Conservation (phyloP, 306 rosid species). For the Casuarina cunninghamiana region DNA sequence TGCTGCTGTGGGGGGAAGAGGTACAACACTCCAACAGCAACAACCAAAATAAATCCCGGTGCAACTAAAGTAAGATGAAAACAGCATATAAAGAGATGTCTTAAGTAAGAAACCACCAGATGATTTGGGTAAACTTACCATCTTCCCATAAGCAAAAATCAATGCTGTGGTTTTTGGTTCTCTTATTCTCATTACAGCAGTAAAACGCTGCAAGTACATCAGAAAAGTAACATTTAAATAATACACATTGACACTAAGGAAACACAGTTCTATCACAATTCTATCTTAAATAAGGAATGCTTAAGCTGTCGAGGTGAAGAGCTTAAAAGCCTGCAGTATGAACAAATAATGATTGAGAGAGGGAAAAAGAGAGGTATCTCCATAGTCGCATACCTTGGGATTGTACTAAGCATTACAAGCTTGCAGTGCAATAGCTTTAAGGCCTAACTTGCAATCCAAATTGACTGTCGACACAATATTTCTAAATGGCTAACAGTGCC, state of each 20-base stretch:
- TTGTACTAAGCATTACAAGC: constrained; percentile 98
- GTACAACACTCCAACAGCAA: background rate
- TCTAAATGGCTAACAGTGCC: constrained; percentile 39
- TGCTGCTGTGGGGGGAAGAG: background rate
- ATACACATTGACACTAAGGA: background rate
- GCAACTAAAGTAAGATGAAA: background rate
- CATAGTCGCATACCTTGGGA: constrained; percentile 69
- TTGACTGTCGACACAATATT: constrained; percentile 93
- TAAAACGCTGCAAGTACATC: constrained; percentile 73
- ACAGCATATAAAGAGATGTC: background rate
- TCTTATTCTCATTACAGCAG: constrained; percentile 98
- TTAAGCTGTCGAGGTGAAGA: background rate
- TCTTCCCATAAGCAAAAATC: constrained; percentile 94
- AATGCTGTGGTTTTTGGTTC: constrained; percentile 96
- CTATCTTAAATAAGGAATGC: background rate
- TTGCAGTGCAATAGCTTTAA: constrained; percentile 81
- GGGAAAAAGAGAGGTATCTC: background rate
- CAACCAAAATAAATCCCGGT: background rate
- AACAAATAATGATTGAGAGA: background rate
- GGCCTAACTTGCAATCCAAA: constrained; percentile 92
- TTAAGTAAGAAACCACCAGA: background rate
- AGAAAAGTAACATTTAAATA: constrained; percentile 14
- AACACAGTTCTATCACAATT: background rate
- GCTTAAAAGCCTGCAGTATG: too few relatives aligned
- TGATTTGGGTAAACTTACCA: constrained; percentile 51